Evolutionary conservation across 2,329 filamentous ascomycete genomes (phyloP).

Genomic region (Paraconiothyrium sp.): DNA sequence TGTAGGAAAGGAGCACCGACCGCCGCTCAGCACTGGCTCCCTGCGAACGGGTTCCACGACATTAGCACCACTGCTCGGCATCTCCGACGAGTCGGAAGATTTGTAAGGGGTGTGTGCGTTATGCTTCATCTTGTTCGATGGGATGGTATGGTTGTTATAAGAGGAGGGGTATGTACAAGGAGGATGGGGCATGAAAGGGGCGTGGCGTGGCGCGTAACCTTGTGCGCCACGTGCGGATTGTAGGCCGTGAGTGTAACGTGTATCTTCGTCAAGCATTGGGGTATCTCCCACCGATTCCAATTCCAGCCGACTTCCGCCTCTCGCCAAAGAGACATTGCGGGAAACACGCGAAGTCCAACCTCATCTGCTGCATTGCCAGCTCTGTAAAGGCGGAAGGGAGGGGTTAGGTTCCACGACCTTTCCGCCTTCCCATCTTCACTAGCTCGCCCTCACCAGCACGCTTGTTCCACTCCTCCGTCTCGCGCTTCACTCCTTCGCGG

Average conservation of each 20-base stretch:
- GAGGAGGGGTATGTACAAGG: neutral
- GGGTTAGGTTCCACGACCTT: slow-evolving; percentile 20
- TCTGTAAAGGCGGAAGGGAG: neutral
- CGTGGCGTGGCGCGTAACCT: neutral
- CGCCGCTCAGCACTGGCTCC: neutral
- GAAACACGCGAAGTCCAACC: neutral
- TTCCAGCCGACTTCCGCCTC: neutral
- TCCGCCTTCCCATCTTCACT: slow-evolving; percentile 33
- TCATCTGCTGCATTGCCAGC: neutral
- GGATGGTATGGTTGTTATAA: neutral
- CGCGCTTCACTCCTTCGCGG: slow-evolving; percentile 40
- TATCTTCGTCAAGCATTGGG: neutral
- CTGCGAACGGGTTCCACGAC: neutral
- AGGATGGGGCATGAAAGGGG: neutral
- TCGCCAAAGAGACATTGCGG: neutral
- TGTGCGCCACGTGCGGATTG: neutral
- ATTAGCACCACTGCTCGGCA: neutral
- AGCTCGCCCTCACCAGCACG: slow-evolving; percentile 33
- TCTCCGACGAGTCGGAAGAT: neutral
- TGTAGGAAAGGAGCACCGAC: too few relatives aligned
- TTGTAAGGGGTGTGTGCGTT: neutral
- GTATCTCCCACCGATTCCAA: neutral
- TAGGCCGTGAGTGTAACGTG: neutral
- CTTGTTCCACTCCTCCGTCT: slow-evolving; percentile 47
- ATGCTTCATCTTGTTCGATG: neutral